A percentile compares a stretch with the other conserved stretches of the same genome.
Conservation (phyloP, 2,329 filamentous ascomycete genomes). For the Penicillium psychrosexuale region DNA sequence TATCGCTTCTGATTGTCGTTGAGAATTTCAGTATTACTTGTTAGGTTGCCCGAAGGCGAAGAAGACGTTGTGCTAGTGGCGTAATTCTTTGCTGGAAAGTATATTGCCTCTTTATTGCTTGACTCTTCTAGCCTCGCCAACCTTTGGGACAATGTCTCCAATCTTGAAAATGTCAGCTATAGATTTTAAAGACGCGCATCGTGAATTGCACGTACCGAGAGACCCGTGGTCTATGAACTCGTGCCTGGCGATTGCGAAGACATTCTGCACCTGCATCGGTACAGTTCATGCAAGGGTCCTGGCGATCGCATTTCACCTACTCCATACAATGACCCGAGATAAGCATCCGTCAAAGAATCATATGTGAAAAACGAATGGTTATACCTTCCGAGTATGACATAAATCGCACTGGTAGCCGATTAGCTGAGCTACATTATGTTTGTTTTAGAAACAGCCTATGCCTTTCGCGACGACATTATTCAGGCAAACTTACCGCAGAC, state of each 20-base stretch:
- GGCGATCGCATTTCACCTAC: conserved; percentile 46
- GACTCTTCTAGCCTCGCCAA: conserved; percentile 21
- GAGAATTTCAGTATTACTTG: not conserved
- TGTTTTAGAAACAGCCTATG: not conserved
- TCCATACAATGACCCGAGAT: not conserved
- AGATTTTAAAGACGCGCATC: not conserved
- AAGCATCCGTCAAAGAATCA: not conserved
- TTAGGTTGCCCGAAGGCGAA: conserved; percentile 9
- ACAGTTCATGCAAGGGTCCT: conserved; percentile 47
- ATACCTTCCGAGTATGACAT: conserved; percentile 38
- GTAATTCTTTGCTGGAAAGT: conserved; percentile 10
- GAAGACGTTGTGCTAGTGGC: not conserved
- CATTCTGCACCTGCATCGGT: conserved; percentile 40
- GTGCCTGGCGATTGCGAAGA: conserved; percentile 21
- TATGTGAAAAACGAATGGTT: no score
- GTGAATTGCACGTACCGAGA: conserved; percentile 15
- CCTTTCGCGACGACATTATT: not conserved
- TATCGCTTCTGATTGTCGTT: conserved; percentile 8
- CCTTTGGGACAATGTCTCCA: conserved; percentile 19
- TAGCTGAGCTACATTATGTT: not conserved
- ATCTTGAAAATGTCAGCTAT: conserved; percentile 8
- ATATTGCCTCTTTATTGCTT: not conserved
- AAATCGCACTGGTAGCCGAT: conserved; percentile 30
- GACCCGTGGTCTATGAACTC: conserved; percentile 21
- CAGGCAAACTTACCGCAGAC: not conserved